Evolutionary conservation across 768 basidiomycete species (phyloP), one percentile per base, ranked within the genome.

Genomic region (Artomyces pyxidatus): DNA sequence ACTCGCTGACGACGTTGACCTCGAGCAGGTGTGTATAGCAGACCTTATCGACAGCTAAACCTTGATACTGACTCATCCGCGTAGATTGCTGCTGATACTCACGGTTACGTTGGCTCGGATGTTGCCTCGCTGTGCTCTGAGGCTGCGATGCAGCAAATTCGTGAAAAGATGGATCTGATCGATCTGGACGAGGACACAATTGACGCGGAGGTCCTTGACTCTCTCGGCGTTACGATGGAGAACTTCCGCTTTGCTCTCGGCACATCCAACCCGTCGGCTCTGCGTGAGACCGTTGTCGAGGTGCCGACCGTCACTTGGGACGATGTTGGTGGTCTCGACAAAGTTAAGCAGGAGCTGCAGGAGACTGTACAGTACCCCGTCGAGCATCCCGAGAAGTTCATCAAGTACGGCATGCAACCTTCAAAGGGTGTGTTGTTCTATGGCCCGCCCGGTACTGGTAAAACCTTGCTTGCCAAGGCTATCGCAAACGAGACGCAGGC

Each of bases 361-460:
- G 96, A 99, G 72, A 99, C 96, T 10, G 95, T 99, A 0, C 95
- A 98, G 65, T 99, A 99, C 75, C 96, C 96, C 45, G 96, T 98
- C 68, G 96, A 99, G 69, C 96, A 98, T 65, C 96, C 96, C 53
- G 96, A 99, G 67, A 99, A 99, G 75, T 99, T 98, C 92, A 77
- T 99, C 85, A 99, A 99, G 75, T 99, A 99, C 62, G 96, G 96
- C 58, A 98, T 99, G 96, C 92, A 91, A 23, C 95, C 96, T 4
- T 95, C 92, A 28, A 98, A 98, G 75, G 96, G 96, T 82, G 96
- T 99, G 40, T 70, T 99, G 61, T 99, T 99, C 81, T 99, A 98
- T 67, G 96, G 96, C 39, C 96, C 96, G 65, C 96, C 96, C 58
- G 96, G 96, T 79, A 99, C 96, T 55, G 96, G 96, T 88, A 99